These are phyloP conservation scores for Rhizophagus sp. DNA, from an alignment of 192 early-diverging fungal species.

Conservation along the genomic window DNA sequence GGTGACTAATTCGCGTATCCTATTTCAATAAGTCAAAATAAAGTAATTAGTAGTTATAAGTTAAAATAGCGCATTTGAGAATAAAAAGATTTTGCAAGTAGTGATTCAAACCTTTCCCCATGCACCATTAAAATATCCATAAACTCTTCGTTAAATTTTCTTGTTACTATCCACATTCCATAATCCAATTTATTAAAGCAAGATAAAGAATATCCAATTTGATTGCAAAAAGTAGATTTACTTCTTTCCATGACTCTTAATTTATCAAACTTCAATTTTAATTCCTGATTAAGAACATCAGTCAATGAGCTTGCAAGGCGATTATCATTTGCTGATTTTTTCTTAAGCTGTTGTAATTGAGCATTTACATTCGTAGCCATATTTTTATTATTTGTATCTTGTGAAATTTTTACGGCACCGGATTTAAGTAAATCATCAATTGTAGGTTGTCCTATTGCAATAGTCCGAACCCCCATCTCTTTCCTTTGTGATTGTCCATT, in stretches of 20 bases:
- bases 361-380: not conserved
- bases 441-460: not conserved
- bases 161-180: conserved; percentile 3
- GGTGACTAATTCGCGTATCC: conserved; percentile 11
- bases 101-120: not conserved
- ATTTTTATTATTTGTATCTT: not conserved
- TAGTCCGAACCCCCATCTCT: not conserved
- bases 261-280: conserved; percentile 2
- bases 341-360: not conserved
- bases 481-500: not conserved
- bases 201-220: not conserved
- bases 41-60: not conserved
- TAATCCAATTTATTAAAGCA: conserved; percentile 7
- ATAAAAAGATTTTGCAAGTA: not conserved
- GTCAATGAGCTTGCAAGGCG: not conserved
- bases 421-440: conserved; percentile 5
- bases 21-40: not conserved
- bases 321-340: not conserved
- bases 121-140: conserved; percentile 9
- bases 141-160: conserved; percentile 9
- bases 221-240: not conserved
- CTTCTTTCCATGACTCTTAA: not conserved
- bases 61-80: not conserved
- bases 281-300: conserved; percentile 8
- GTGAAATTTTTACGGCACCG: not conserved